Evolutionary conservation across 2,329 filamentous ascomycete genomes (phyloP), one percentile per base, ranked within the genome.

Genomic region (Talaromyces marneffei): DNA sequence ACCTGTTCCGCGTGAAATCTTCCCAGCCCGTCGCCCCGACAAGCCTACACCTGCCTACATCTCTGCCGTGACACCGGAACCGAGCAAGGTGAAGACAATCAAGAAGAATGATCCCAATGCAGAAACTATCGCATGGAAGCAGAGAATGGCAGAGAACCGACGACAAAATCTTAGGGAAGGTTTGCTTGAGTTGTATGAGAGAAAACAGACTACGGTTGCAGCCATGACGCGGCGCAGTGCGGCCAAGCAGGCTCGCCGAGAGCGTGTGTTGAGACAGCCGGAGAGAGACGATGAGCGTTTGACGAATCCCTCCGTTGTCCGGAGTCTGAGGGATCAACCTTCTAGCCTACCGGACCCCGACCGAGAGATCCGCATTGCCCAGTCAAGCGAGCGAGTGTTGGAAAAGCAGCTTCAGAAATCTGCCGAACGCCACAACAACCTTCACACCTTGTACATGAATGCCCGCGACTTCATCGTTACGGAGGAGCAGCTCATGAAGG

Each of bases 391-490:
- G 63, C 71, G 75, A 60, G 58, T 80, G 61, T 71, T 77, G 55
- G 75, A 78, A 14, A 73, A 82, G 44, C 73, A 80, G 33, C 77
- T 75, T 9, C 73, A 78, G 58, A 86, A 86, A 71, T 79, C 81
- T 46, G 81, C 86, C 62, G 80, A 82, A 58, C 84, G 89, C 56
- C 82, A 84, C 63, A 85, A 93, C 66, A 83, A 87, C 16, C 78
- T 99, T 31, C 91, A 96, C 76, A 87, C 90, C 62, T 83, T 99
- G 12, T 99, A 99, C 77, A 89, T 94, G 78, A 89, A 92, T 68
- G 92, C 94, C 4, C 85, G 89, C 27, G 80, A 85, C 40, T 99
- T 97, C 77, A 97, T 99, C 71, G 87, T 91, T 18, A 87, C 83
- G 25, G 92, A 96, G 73, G 78, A 82, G 56, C 88, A 96, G 73